Evolutionary conservation across 2,329 filamentous ascomycete genomes (phyloP).

Genomic region (Incumbomyces lentus): DNA sequence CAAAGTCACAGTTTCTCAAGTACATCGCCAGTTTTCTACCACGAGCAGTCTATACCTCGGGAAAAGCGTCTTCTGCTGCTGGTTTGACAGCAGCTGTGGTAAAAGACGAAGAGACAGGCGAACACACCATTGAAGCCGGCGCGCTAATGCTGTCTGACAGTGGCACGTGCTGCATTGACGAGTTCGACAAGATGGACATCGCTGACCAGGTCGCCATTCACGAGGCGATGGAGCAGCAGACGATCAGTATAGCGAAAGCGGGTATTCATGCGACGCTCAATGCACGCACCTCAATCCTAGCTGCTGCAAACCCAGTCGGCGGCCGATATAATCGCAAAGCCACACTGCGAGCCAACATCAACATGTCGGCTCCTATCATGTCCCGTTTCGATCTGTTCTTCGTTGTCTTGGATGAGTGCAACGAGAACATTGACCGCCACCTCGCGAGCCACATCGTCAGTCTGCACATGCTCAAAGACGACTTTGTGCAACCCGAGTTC

Average conservation of each 20-base stretch:
- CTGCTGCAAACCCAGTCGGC: conserved; percentile 89
- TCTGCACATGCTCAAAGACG: conserved; percentile 85
- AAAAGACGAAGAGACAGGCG: conserved; percentile 96
- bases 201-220: conserved; percentile 95
- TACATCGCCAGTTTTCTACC: conserved; percentile 97
- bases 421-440: conserved; percentile 80
- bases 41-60: conserved; percentile 91
- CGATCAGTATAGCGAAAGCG: conserved; percentile 96
- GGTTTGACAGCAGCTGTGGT: conserved; percentile 95
- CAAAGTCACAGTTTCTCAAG: conserved; percentile 86
- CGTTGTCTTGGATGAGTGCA: conserved; percentile 92
- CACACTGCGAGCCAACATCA: conserved; percentile 87
- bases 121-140: conserved; percentile 97
- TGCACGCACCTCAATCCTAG: conserved; percentile 86
- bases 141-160: conserved; percentile 95
- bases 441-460: conserved; percentile 90
- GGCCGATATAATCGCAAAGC: conserved; percentile 96
- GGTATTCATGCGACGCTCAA: conserved; percentile 97
- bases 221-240: conserved; percentile 99
- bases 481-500: conserved; percentile 83
- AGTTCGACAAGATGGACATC: conserved; percentile 99
- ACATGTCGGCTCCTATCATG: conserved; percentile 99
- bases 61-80: conserved; percentile 92
- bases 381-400: conserved; percentile 98
- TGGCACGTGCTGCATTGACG: conserved; percentile 94